Conservation (phyloP, 2,329 filamentous ascomycete genomes). For the Thielaviopsis punctulata region DNA sequence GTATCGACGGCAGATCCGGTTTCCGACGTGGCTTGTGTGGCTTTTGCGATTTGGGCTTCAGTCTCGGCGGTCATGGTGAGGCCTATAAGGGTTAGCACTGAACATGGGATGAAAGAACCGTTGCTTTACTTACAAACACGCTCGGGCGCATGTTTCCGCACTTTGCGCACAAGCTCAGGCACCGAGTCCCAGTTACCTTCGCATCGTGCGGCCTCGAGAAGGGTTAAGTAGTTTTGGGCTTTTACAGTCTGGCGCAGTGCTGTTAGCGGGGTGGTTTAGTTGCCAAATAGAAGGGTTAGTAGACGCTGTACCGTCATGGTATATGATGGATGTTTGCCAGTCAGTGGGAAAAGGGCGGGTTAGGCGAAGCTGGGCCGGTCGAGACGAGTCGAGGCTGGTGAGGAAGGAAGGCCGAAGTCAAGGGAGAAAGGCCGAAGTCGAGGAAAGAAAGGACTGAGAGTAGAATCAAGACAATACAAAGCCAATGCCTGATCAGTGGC, state of each 20-base stretch:
- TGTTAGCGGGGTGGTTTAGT: background rate
- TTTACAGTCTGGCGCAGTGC: slow-evolving; percentile 32
- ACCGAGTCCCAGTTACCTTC: slow-evolving; percentile 75
- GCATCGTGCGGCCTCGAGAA: slow-evolving; percentile 74
- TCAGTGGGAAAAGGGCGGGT: background rate
- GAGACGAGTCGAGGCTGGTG: background rate
- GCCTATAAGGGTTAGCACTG: slow-evolving; percentile 27
- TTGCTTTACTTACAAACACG: slow-evolving; percentile 50
- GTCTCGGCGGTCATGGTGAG: slow-evolving; percentile 52
- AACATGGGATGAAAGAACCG: slow-evolving; percentile 3
- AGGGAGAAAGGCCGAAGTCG: too few relatives aligned
- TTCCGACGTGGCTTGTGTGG: slow-evolving; percentile 25
- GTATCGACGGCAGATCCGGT: slow-evolving; percentile 27
- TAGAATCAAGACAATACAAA: background rate
- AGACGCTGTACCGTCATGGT: background rate
- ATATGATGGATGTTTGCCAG: background rate
- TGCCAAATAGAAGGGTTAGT: background rate
- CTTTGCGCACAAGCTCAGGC: slow-evolving; percentile 78
- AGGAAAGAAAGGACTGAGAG: too few relatives aligned
- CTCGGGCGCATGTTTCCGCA: slow-evolving; percentile 81
- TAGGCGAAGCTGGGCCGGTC: background rate
- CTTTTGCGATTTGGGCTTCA: slow-evolving; percentile 46
- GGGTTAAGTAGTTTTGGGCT: slow-evolving; percentile 62
- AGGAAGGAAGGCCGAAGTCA: background rate
- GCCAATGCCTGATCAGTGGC: background rate